Percentiles rank a stretch among this genome's conserved stretches.
phyloP scores from a whole-genome alignment of 371 early-diverging fungal genomes.

The Lichtheimia ramosa region DNA sequence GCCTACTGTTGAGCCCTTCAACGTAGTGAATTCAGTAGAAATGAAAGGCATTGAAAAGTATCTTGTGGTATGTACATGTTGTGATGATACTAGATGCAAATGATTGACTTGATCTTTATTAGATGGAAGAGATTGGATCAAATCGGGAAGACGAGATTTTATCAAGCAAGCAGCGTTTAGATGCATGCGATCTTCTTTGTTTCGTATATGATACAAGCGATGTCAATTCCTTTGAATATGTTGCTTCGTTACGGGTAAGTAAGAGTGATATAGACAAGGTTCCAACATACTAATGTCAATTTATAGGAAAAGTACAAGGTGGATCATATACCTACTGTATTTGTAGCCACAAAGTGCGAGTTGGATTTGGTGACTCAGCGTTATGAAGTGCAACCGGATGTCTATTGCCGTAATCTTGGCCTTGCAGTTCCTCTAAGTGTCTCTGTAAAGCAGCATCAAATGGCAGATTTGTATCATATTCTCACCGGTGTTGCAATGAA shows the following conservation, averaged over 20 bases:
- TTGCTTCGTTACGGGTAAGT: constrained; percentile 78
- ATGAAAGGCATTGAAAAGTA: constrained; percentile 92
- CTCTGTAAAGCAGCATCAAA: constrained; percentile 81
- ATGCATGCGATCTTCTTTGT: constrained; percentile 88
- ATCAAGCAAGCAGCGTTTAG: constrained; percentile 75
- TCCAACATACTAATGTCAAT: too few relatives aligned
- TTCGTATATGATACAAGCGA: constrained; percentile 95
- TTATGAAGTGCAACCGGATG: constrained; percentile 86
- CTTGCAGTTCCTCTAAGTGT: constrained; percentile 87
- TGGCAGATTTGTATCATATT: constrained; percentile 86
- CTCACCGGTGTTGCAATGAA: constrained; percentile 86
- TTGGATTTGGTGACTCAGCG: constrained; percentile 83
- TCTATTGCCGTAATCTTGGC: constrained; percentile 84
- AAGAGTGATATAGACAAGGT: not conserved
- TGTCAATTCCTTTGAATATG: constrained; percentile 89
- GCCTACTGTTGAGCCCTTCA: constrained; percentile 76
- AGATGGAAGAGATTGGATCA: constrained; percentile 91
- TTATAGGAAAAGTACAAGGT: constrained; percentile 77
- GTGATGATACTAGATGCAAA: too few relatives aligned
- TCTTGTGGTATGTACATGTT: constrained; percentile 67
- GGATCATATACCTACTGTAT: constrained; percentile 82
- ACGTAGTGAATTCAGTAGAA: constrained; percentile 92
- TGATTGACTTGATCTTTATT: not conserved
- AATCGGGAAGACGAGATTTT: constrained; percentile 78
- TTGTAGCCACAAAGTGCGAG: constrained; percentile 94